phyloP scores from a whole-genome alignment of 768 basidiomycete genomes.

The Ramaria sp. region DNA sequence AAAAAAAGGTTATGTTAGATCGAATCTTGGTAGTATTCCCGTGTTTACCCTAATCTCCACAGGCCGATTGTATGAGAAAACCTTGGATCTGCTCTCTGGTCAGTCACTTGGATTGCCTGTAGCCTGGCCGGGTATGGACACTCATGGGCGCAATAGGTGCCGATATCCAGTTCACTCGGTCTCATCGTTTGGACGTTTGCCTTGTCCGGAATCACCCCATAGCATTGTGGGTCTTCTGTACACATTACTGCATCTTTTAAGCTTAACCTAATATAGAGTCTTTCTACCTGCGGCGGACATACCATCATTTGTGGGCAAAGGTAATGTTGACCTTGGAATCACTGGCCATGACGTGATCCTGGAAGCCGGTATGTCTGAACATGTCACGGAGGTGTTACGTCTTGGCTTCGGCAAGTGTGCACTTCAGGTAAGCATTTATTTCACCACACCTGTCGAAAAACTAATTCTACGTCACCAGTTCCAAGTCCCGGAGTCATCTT shows the following conservation, averaged over 20 bases:
- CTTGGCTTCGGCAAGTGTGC: slow-evolving; percentile 91
- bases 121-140: not conserved
- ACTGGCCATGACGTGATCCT: slow-evolving; percentile 97
- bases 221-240: slow-evolving; percentile 59
- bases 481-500: slow-evolving; percentile 74
- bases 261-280: slow-evolving; percentile 40
- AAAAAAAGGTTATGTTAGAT: slow-evolving; percentile 67
- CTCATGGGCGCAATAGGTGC: slow-evolving; percentile 48
- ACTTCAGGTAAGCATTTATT: slow-evolving; percentile 37
- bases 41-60: not conserved
- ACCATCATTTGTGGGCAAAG: slow-evolving; percentile 96
- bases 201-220: slow-evolving; percentile 90
- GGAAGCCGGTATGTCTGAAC: slow-evolving; percentile 72
- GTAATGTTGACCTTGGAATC: slow-evolving; percentile 92
- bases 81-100: slow-evolving; percentile 78
- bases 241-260: not conserved
- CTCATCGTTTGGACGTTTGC: slow-evolving; percentile 82
- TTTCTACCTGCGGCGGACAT: slow-evolving; percentile 97
- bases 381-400: slow-evolving; percentile 68
- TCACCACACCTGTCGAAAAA: not conserved
- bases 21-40: slow-evolving; percentile 1
- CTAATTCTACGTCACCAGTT: slow-evolving; percentile 25
- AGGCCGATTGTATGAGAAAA: slow-evolving; percentile 90
- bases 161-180: slow-evolving; percentile 88
- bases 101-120: slow-evolving; percentile 14